Base-by-base conservation (phyloP, 2,329 filamentous ascomycete genomes). In the Chaetomiaceae sp. region DNA sequence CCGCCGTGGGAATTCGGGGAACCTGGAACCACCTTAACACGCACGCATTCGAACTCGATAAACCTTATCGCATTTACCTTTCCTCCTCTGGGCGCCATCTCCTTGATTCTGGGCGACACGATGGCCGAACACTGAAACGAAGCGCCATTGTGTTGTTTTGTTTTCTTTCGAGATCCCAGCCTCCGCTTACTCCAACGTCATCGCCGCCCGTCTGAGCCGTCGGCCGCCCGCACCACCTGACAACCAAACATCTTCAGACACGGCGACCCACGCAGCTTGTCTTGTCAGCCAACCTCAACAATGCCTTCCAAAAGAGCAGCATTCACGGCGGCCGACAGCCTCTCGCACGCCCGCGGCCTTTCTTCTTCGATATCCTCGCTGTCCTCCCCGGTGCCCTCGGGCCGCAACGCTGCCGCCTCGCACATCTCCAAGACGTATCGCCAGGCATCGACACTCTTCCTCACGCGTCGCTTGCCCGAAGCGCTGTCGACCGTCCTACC, bases 361-460 rank as follows among this genome's bases (percentile, higher is more conserved):
- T 81, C 84, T 37, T 80, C 81, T 50, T 88, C 88, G 17, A 59
- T 68, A 16, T 62, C 76, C 5, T 65, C 62, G 27, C 71, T 81
- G 50, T 82, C 85, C 37, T 82, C 81, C 48, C 87, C n/a, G n/a
- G n/a, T 88, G 55, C 82, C 74, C 23, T 72, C 77, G 20, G 83
- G 84, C 47, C 81, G 83, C 54, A 76, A 76, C 38, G 76, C 82
- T 48, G 77, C 77, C 33, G 76, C 83, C 39, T 85, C 82, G 43
- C 82, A 87, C 63, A 87, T 96, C 63, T 93, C 92, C 60, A 93
- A 93, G 70, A 87, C 87, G 25, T 97, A 97, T 72, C 89, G 92
- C 59, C 90, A 96, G 72, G 88, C 93, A 27, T 95, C 90, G 6
- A 91, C 93, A 58, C 80, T 97, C 20, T 99, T 95, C 71, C 78